These are phyloP conservation scores for Telfairia occidentalis DNA, from an alignment of 331 rosid genomes.

Conservation along the genomic window DNA sequence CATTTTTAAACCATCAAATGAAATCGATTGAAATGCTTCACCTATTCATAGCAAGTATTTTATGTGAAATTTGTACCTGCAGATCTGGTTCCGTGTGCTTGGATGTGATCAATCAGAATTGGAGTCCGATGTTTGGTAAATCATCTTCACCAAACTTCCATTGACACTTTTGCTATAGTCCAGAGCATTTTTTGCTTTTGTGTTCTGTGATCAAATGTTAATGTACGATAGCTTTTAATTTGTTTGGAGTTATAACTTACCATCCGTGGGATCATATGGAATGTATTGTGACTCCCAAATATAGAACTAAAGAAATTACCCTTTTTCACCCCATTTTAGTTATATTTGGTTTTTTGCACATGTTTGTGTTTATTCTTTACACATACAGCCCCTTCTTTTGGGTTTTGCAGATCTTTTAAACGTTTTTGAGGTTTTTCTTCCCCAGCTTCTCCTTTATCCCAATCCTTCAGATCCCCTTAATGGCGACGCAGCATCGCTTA, in stretches of 20 bases:
- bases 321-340: not conserved
- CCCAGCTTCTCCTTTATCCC: constrained; percentile 88
- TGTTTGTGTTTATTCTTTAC: not conserved
- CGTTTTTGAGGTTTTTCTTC: constrained; percentile 85
- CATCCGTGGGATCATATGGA: not conserved
- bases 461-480: constrained; percentile 80
- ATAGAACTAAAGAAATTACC: not conserved
- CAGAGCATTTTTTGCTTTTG: not conserved
- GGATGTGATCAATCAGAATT: constrained; percentile 93
- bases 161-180: not conserved
- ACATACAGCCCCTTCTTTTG: not conserved
- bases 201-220: not conserved
- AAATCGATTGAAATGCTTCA: not conserved
- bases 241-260: not conserved
- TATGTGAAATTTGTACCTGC: constrained; percentile 22
- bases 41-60: not conserved
- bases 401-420: constrained; percentile 60
- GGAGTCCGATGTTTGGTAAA: constrained; percentile 98
- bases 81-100: constrained; percentile 94
- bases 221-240: not conserved
- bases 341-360: not conserved
- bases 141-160: not conserved
- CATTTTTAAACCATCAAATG: not conserved
- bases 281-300: not conserved
- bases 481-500: constrained; percentile 71